These are phyloP conservation scores for Cyclocybe cylindracea DNA, from an alignment of 768 basidiomycete genomes.

Conservation along the genomic window DNA sequence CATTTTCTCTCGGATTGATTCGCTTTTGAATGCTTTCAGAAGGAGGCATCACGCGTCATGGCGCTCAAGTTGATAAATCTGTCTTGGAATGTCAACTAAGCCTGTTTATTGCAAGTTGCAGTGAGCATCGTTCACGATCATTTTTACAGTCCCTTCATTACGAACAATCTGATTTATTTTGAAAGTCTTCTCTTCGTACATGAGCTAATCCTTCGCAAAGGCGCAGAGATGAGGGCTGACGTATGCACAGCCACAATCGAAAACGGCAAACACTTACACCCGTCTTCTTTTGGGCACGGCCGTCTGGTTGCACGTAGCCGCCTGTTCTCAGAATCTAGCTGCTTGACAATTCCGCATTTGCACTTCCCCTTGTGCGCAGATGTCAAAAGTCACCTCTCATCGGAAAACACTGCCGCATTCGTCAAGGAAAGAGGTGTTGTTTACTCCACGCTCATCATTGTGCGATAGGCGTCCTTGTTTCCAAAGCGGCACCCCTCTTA, in stretches of 20 bases:
- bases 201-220: too few relatives aligned
- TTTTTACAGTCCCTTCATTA: too few relatives aligned
- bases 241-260: slow-evolving; percentile 8
- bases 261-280: slow-evolving; percentile 21
- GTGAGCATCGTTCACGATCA: too few relatives aligned
- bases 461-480: slow-evolving; percentile 4
- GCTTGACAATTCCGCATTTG: slow-evolving; percentile 22
- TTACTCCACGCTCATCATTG: slow-evolving; percentile 16
- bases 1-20: too few relatives aligned
- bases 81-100: too few relatives aligned
- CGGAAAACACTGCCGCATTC: neutral
- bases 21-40: too few relatives aligned
- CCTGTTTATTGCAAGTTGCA: too few relatives aligned
- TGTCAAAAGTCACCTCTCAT: neutral
- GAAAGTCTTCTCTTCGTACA: too few relatives aligned
- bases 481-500: slow-evolving; percentile 7
- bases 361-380: slow-evolving; percentile 23
- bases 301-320: neutral
- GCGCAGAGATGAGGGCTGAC: too few relatives aligned
- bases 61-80: too few relatives aligned
- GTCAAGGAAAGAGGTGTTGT: neutral
- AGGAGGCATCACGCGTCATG: too few relatives aligned
- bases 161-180: too few relatives aligned
- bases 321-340: neutral
- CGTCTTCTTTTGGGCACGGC: slow-evolving; percentile 16